Evolutionary conservation across 371 early-diverging fungal species (phyloP).

Genomic region (Saksenaea oblongispora): DNA sequence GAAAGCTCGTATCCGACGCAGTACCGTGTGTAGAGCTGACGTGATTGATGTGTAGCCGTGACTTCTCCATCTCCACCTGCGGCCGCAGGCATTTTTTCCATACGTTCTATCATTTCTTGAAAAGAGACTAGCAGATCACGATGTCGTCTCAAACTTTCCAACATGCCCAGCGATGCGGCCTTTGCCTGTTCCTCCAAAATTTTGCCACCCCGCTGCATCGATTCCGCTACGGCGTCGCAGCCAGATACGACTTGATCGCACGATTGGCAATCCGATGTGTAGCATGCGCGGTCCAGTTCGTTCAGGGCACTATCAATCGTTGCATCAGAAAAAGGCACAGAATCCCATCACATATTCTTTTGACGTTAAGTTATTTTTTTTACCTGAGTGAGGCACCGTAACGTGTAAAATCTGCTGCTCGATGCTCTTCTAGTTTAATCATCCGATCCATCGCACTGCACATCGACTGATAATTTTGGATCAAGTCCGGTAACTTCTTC

Average conservation of each 20-base stretch:
- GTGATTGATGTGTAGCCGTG: slow-evolving; percentile 31
- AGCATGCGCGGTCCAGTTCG: slow-evolving; percentile 51
- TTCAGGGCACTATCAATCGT: slow-evolving; percentile 42
- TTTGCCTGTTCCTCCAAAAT: slow-evolving; percentile 48
- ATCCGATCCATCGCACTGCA: slow-evolving; percentile 57
- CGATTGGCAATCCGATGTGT: slow-evolving; percentile 46
- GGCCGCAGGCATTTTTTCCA: slow-evolving; percentile 10
- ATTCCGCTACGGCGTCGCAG: slow-evolving; percentile 45
- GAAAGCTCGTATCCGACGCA: slow-evolving; percentile 35
- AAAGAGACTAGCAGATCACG: slow-evolving; percentile 58
- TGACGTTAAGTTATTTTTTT: background rate
- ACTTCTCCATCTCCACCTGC: slow-evolving; percentile 11
- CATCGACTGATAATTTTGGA: slow-evolving; percentile 59
- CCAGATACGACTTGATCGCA: slow-evolving; percentile 54
- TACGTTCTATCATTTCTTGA: slow-evolving; percentile 24
- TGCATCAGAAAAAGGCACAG: background rate
- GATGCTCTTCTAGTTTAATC: slow-evolving; percentile 56
- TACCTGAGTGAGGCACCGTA: slow-evolving; percentile 55
- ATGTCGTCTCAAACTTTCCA: slow-evolving; percentile 62
- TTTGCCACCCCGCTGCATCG: slow-evolving; percentile 40
- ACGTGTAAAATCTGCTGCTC: slow-evolving; percentile 44
- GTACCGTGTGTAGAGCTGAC: slow-evolving; percentile 35
- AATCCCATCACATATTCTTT: background rate
- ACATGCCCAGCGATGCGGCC: slow-evolving; percentile 42
- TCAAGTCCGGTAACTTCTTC: slow-evolving; percentile 29